Evolutionary conservation across 768 basidiomycete species (phyloP).

Genomic region (Amanita fuliginea): DNA sequence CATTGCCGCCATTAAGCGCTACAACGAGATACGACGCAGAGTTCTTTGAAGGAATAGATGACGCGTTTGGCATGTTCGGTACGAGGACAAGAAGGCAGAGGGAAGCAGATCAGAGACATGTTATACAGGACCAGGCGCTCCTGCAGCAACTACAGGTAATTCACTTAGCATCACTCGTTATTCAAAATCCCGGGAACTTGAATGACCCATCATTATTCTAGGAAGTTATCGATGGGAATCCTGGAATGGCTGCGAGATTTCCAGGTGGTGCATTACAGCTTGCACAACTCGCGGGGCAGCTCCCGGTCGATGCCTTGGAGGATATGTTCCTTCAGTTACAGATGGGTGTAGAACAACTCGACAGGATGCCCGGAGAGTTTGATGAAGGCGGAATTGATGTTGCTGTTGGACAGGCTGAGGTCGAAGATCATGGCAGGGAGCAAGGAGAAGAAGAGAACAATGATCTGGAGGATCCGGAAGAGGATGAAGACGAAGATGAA

Average conservation of each 20-base stretch:
- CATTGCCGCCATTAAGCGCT: constrained; percentile 62
- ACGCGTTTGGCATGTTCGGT: constrained; percentile 23
- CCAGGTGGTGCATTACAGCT: constrained; percentile 61
- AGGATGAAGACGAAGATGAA: constrained; percentile 31
- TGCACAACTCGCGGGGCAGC: constrained; percentile 40
- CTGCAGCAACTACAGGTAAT: constrained; percentile 46
- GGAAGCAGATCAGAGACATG: constrained; percentile 37
- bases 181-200: background rate
- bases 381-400: constrained; percentile 13
- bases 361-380: constrained; percentile 39
- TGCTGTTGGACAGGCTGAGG: constrained; percentile 8
- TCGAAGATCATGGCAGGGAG: constrained; percentile 11
- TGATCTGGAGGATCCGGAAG: constrained; percentile 20
- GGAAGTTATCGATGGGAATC: constrained; percentile 48
- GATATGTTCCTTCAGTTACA: constrained; percentile 40
- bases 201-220: constrained; percentile 9
- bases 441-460: constrained; percentile 13
- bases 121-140: constrained; percentile 48
- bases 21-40: constrained; percentile 51
- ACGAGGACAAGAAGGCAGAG: constrained; percentile 25
- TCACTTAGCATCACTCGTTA: background rate
- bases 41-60: constrained; percentile 67
- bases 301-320: constrained; percentile 47
- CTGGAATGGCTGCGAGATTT: constrained; percentile 42
- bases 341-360: constrained; percentile 24